A percentile compares a stretch with the other conserved stretches of the same genome.
These are phyloP conservation scores for Corchorus capsularis DNA, from an alignment of 345 rosid species.

Conservation along the genomic window DNA sequence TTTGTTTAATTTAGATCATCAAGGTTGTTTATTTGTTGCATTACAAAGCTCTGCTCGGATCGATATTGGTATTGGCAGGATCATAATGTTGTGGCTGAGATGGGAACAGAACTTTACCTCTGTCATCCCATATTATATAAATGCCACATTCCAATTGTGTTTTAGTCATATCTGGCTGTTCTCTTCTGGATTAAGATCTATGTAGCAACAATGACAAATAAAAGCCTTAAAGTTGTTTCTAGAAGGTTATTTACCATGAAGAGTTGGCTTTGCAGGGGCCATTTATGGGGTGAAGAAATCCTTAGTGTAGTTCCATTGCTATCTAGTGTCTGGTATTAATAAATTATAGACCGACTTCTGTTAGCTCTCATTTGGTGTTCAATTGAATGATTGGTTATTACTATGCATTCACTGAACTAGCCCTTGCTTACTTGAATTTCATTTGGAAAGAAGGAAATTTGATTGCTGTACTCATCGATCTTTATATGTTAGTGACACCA, in stretches of 20 bases:
- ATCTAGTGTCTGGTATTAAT: background rate
- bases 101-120: background rate
- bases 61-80: background rate
- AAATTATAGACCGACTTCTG: background rate
- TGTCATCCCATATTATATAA: background rate
- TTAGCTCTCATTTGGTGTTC: background rate
- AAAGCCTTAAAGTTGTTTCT: background rate
- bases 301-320: background rate
- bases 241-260: background rate
- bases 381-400: background rate
- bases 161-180: background rate
- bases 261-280: background rate
- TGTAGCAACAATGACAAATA: background rate
- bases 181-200: background rate
- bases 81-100: background rate
- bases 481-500: background rate
- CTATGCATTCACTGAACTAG: background rate
- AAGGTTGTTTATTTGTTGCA: too few species aligned
- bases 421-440: background rate
- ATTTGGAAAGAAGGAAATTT: background rate
- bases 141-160: background rate
- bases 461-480: background rate
- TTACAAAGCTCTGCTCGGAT: too few species aligned
- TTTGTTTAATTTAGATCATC: background rate
- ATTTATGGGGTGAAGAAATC: slow-evolving; percentile 3